These are phyloP conservation scores for Bipolaris cookei DNA, from an alignment of 2,329 filamentous ascomycete species.

Conservation along the genomic window DNA sequence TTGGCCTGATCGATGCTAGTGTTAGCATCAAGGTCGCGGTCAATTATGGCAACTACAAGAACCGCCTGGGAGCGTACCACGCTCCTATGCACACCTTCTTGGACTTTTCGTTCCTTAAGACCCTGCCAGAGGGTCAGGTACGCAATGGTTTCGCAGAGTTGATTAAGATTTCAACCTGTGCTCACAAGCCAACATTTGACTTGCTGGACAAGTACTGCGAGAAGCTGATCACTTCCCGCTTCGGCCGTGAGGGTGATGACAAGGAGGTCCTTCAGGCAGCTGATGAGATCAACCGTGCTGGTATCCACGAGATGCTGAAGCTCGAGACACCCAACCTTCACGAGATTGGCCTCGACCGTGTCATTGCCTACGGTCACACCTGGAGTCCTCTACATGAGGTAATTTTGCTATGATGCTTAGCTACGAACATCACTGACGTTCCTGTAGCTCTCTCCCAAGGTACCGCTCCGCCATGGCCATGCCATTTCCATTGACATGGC, in stretches of 20 bases:
- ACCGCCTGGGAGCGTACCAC: constrained; percentile 74
- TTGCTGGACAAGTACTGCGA: constrained; percentile 73
- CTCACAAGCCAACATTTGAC: constrained; percentile 69
- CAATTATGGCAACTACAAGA: constrained; percentile 79
- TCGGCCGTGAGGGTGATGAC: constrained; percentile 66
- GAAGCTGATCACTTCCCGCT: constrained; percentile 68
- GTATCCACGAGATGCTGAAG: constrained; percentile 75
- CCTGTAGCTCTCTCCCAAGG: constrained; percentile 66
- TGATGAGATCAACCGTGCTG: constrained; percentile 71
- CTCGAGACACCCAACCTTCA: constrained; percentile 76
- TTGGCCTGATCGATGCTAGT: constrained; percentile 76
- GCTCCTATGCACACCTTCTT: constrained; percentile 75
- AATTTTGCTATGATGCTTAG: constrained; percentile 2
- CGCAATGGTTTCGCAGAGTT: constrained; percentile 76
- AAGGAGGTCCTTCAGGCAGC: constrained; percentile 66
- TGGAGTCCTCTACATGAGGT: constrained; percentile 72
- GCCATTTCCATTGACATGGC: constrained; percentile 80
- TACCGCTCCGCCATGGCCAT: constrained; percentile 73
- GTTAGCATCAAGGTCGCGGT: constrained; percentile 81
- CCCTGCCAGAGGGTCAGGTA: constrained; percentile 70
- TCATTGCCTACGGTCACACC: constrained; percentile 77
- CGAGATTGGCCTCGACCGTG: constrained; percentile 73
- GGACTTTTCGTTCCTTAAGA: constrained; percentile 74
- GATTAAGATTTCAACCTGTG: constrained; percentile 77
- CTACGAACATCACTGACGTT: constrained; percentile 12